A percentile compares a stretch with the other conserved stretches of the same genome.
phyloP scores from a whole-genome alignment of 2,329 filamentous ascomycete species.

The Ceratocystis destructans region DNA sequence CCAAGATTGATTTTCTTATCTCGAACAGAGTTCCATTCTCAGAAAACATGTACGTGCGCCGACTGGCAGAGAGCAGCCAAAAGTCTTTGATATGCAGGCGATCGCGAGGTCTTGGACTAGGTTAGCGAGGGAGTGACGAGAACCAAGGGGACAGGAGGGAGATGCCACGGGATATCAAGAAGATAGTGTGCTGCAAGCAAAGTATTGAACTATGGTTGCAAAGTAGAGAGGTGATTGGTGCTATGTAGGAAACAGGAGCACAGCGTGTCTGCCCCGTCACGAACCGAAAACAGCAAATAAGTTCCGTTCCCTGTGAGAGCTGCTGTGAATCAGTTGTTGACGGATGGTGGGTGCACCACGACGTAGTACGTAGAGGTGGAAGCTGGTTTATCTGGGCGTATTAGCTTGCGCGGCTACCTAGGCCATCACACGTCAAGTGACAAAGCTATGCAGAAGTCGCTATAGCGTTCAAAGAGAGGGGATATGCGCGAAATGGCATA shows the following conservation, averaged over 20 bases:
- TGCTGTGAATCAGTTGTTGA: not conserved
- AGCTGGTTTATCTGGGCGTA: not conserved
- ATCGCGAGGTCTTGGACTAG: not conserved
- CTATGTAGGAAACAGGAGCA: not conserved
- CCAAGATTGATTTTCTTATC: not conserved
- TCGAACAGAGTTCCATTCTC: not conserved
- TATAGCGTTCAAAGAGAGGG: not conserved
- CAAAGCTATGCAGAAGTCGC: not conserved
- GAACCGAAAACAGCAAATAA: not conserved
- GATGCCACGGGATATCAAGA: not conserved
- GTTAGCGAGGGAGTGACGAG: not conserved
- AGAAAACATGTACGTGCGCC: not conserved
- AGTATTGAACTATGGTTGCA: not conserved
- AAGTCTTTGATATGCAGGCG: not conserved
- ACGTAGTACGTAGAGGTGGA: not conserved
- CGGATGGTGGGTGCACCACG: not conserved
- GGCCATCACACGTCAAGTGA: not conserved
- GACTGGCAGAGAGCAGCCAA: not conserved
- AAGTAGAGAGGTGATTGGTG: not conserved
- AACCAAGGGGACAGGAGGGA: not conserved
- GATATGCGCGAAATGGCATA: not conserved
- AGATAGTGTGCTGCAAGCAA: not conserved
- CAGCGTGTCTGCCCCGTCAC: not conserved
- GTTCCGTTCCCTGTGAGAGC: not conserved
- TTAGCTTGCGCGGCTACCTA: not conserved